Evolutionary conservation across 129 eudicot genomes (phyloP).

Genomic region (Ambrosia artemisiifolia): DNA sequence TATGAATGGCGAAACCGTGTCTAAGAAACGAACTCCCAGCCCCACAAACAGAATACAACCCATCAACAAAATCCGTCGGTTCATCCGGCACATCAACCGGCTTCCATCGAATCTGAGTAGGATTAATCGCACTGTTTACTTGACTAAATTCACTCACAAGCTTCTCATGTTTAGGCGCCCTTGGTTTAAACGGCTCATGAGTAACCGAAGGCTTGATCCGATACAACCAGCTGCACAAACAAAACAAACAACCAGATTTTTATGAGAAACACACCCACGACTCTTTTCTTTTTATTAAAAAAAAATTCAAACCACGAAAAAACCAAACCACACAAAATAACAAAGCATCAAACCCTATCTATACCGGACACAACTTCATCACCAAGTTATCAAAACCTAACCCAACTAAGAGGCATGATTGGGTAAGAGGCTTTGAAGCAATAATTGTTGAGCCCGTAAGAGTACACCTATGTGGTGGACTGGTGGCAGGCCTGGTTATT

Average conservation of each 20-base stretch:
- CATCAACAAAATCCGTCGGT: conserved; percentile 79
- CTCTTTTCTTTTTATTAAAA: too few relatives aligned
- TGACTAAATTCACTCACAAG: conserved; percentile 84
- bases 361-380: too few relatives aligned
- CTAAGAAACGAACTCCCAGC: conserved; percentile 97
- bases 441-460: too few relatives aligned
- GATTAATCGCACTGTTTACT: conserved; percentile 71
- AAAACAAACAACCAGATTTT: not conserved
- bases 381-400: too few relatives aligned
- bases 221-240: conserved; percentile 75
- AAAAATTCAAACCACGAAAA: too few relatives aligned
- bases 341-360: too few relatives aligned
- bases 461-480: too few relatives aligned
- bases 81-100: conserved; percentile 61
- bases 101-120: conserved; percentile 91
- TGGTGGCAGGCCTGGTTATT: too few relatives aligned
- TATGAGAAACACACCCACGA: too few relatives aligned
- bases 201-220: conserved; percentile 95
- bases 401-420: too few relatives aligned
- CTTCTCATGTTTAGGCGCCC: conserved; percentile 60
- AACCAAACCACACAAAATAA: too few relatives aligned
- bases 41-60: conserved; percentile 81
- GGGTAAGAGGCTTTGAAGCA: too few relatives aligned
- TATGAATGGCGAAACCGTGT: conserved; percentile 96
- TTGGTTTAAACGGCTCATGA: conserved; percentile 84